Percentiles rank a stretch among this genome's conserved stretches.
Evolutionary conservation across 1,139 yeast species (phyloP).

Genomic region (Blastobotrys capitulatus): DNA sequence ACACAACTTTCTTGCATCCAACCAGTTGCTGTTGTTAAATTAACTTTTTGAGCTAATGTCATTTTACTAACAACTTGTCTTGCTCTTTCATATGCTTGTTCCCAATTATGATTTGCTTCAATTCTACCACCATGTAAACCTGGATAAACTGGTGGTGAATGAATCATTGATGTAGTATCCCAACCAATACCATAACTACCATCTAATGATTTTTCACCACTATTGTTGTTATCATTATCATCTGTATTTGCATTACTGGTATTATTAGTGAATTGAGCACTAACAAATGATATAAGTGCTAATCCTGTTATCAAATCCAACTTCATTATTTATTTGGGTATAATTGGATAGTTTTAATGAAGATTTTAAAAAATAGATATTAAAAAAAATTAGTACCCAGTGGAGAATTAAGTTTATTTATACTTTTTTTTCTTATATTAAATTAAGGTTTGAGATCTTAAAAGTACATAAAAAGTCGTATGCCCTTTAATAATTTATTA

Average conservation of each 20-base stretch:
- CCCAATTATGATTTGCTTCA: constrained; percentile 4
- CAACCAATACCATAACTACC: neutral
- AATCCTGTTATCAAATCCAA: neutral
- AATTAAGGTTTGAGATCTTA: too few relatives aligned
- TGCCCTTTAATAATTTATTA: too few relatives aligned
- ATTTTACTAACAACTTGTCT: constrained; percentile 51
- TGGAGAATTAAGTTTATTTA: too few relatives aligned
- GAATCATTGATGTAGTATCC: neutral
- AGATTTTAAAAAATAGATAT: too few relatives aligned
- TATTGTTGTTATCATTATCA: neutral
- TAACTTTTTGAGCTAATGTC: constrained; percentile 55
- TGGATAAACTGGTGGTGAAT: constrained; percentile 22
- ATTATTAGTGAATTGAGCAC: neutral
- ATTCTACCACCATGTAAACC: constrained; percentile 21
- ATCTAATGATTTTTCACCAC: neutral
- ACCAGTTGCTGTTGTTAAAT: constrained; percentile 62
- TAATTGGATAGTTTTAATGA: too few relatives aligned
- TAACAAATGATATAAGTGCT: neutral
- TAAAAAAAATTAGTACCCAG: too few relatives aligned
- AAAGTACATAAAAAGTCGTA: too few relatives aligned
- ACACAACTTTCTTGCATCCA: constrained; percentile 54
- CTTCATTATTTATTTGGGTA: too few relatives aligned
- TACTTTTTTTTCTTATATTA: too few relatives aligned
- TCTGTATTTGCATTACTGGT: neutral
- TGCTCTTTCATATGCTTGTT: constrained; percentile 29